Base-by-base conservation (phyloP, 306 rosid genomes). In the Casuarina glauca region DNA sequence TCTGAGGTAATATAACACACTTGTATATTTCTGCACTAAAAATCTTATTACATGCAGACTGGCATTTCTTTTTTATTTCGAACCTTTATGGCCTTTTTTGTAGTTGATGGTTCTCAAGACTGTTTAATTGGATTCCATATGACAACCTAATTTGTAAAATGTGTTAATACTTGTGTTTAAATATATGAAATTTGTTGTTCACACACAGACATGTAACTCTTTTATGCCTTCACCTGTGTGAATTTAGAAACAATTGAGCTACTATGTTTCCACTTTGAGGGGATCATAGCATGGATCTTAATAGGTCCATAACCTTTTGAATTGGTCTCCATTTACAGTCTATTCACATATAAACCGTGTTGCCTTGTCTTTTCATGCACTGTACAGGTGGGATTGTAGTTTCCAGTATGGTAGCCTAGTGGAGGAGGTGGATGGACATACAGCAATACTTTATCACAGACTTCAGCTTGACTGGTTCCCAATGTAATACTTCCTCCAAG, bases 361-460 rank as follows among this genome's bases (percentile, higher is more conserved):
- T 52, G 49, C 46, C n/a, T 41, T 66, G 7, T 64, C 76, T 80
- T 6, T 75, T 74, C 75, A 58, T 76, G 79, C 39, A 72, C 75
- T 83, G 38, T 60, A 69, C 90, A 95, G 99, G 96, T 95, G 99
- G 99, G 99, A 95, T 83, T 88, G 99, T 88, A 91, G 91, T 84
- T 95, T 95, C 85, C 94, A 78, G 72, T 63, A 86, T 69, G 99
- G 99, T 80, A 95, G 98, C 78, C 86, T 95, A 84, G 99, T 95
- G 68, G 99, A 95, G 90, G 99, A 95, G 84, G 99, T 95, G 81
- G 99, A 95, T 82, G 99, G 99, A 78, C 99, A 95, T 79, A 95
- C 99, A 1, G 99, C 99, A 80, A 76, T 95, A 82, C 96, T 95
- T 74, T 93, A 95, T 85, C 99, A 95, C 83, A 87, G 93, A 73